Evolutionary conservation across 805 yeast species (phyloP), one percentile per base, ranked within the genome.

Genomic region (Dipodascopsis uninucleata): DNA sequence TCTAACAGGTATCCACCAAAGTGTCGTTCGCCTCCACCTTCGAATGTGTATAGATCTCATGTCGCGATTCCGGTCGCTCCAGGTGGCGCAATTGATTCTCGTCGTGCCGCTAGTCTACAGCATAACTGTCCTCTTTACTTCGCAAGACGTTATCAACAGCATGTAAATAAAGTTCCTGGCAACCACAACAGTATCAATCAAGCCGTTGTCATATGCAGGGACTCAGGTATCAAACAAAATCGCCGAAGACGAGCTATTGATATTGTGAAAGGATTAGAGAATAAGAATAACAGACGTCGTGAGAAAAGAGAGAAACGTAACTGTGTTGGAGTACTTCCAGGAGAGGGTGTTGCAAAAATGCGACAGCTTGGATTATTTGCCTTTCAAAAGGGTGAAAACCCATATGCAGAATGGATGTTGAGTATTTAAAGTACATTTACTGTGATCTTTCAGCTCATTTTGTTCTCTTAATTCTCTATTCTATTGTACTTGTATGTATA

Each of bases 291-390:
- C 20, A 31, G 39, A 9, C 44, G 52, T 9, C 39, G 45, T 10
- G 48, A 46, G n/a, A 21, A 16, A 1, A 39, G 53, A 8, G 23
- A 7, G n/a, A 41, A 42, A 16, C 47, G 41, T 24, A 39, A 40
- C 17, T 22, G 6, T 8, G 5, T 21, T 40, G 21, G 43, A 8
- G 32, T 49, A 16, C 43, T 39, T 24, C 57, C 58, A 12, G 58
- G 58, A 10, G 58, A 54, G 34, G 58, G 58, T 9, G 54, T 50
- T 7, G 58, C 46, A 38, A 54, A 55, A 39, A 54, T 54, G 58
- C 42, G 58, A 5, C 56, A 52, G 41, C 31, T 54, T 31, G 57
- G 58, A 5, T 21, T 54, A 39, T 34, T 51, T 38, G 56, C 58
- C 31, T 36, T 51, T 18, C 39, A 42, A 36, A 46, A 39, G 21